These are phyloP conservation scores for Vitis cinerea DNA, from an alignment of 164 flowering plant species.

Conservation along the genomic window DNA sequence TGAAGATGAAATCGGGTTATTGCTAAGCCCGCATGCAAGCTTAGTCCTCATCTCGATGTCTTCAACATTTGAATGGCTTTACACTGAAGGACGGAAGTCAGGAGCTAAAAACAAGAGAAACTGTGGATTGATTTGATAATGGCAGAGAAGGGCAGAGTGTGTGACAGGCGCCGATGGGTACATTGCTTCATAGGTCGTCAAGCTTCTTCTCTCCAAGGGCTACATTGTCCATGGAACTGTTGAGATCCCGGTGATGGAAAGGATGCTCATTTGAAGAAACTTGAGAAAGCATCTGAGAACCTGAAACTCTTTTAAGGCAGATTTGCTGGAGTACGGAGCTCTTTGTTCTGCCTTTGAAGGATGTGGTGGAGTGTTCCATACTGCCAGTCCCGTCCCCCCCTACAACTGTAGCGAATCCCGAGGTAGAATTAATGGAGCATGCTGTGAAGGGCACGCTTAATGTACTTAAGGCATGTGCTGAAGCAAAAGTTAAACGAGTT, in stretches of 20 bases:
- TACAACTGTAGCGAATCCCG: conserved; percentile 34
- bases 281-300: conserved; percentile 45
- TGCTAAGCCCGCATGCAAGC: too few species aligned
- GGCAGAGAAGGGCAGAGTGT: conserved; percentile 31
- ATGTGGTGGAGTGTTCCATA: conserved; percentile 62
- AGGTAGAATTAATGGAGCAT: conserved; percentile 52
- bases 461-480: conserved; percentile 45
- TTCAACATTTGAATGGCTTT: too few species aligned
- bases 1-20: too few species aligned
- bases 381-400: conserved; percentile 55
- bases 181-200: conserved; percentile 65
- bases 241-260: conserved; percentile 53
- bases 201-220: conserved; percentile 60
- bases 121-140: neutral
- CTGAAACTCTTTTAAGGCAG: conserved; percentile 56
- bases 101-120: too few species aligned
- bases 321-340: conserved; percentile 41
- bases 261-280: conserved; percentile 40
- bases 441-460: conserved; percentile 57
- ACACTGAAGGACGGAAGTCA: too few species aligned
- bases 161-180: conserved; percentile 85
- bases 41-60: too few species aligned
- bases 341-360: conserved; percentile 49
- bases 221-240: conserved; percentile 70
- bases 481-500: conserved; percentile 43